Evolutionary conservation across 345 rosid genomes (phyloP).

Genomic region (Populus ilicifolia): DNA sequence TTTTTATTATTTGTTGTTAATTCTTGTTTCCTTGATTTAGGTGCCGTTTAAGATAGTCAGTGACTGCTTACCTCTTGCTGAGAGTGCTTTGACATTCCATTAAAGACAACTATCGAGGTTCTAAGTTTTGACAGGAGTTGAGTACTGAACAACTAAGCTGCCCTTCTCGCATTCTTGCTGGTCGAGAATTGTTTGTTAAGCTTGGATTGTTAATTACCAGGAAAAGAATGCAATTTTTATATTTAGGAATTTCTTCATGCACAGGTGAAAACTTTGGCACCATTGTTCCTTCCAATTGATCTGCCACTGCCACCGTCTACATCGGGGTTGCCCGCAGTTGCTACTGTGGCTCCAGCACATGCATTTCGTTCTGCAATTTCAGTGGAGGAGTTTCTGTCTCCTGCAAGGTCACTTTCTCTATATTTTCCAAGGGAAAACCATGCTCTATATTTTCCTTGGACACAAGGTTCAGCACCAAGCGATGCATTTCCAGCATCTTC

Average conservation of each 20-base stretch:
- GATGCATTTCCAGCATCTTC: neutral
- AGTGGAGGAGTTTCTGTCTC: conserved; percentile 1
- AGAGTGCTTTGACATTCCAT: conserved; percentile 30
- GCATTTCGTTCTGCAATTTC: neutral
- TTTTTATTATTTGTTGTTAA: neutral
- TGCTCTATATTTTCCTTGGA: neutral
- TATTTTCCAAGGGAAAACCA: conserved; percentile 5
- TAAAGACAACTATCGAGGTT: conserved; percentile 28
- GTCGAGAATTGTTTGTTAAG: neutral
- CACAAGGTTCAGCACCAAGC: neutral
- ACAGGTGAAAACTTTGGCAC: conserved; percentile 28
- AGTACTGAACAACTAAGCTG: conserved; percentile 22
- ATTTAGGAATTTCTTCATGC: neutral
- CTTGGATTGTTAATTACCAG: neutral
- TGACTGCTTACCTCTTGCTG: conserved; percentile 36
- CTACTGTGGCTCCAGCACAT: neutral
- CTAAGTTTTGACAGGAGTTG: conserved; percentile 34
- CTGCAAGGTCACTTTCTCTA: conserved; percentile 13
- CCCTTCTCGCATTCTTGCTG: neutral
- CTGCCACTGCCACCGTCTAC: conserved; percentile 1
- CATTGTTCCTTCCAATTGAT: conserved; percentile 24
- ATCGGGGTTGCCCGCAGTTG: neutral
- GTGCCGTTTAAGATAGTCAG: conserved; percentile 30
- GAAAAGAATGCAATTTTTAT: neutral
- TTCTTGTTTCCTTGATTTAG: conserved; percentile 8